Conservation (phyloP, 2,329 filamentous ascomycete species). For the Xylariaceae sp. region DNA sequence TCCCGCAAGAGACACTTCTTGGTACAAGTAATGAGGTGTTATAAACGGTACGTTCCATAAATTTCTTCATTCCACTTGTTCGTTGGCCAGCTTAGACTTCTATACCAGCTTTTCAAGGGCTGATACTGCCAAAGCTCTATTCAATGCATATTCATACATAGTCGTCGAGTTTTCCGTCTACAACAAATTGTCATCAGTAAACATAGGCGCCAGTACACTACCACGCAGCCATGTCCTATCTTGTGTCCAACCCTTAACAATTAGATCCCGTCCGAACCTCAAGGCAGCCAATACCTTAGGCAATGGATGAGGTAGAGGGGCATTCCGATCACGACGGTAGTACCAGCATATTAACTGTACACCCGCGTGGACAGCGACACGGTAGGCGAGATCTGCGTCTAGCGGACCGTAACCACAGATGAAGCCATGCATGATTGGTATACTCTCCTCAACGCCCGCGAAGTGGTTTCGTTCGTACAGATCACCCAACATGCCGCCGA, state of each 20-base stretch:
- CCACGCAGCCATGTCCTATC: constrained; percentile 8
- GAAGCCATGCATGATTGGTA: constrained; percentile 36
- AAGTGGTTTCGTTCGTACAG: constrained; percentile 39
- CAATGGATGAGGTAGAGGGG: constrained; percentile 4
- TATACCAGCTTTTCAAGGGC: no score
- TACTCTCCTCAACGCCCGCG: constrained; percentile 29
- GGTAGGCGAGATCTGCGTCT: constrained; percentile 38
- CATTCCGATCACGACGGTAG: constrained; percentile 11
- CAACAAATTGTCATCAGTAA: constrained; percentile 4
- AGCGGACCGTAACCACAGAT: constrained; percentile 35
- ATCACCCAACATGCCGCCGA: constrained; percentile 42
- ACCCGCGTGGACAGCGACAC: constrained; percentile 39
- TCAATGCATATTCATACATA: no score
- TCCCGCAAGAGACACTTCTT: no score
- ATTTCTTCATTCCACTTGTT: no score
- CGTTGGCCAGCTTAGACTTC: no score
- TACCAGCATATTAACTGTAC: constrained; percentile 37
- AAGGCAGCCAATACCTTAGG: constrained; percentile 4
- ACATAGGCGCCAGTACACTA: constrained; percentile 6
- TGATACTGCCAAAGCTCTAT: no score
- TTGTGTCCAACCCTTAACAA: constrained; percentile 15
- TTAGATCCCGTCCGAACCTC: constrained; percentile 8
- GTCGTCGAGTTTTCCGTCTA: not conserved
- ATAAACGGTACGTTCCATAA: no score
- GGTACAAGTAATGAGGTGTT: no score